A percentile compares a stretch with the other conserved stretches of the same genome.
phyloP scores from a whole-genome alignment of 2,329 filamentous ascomycete species.

The Microsporum ferrugineum region DNA sequence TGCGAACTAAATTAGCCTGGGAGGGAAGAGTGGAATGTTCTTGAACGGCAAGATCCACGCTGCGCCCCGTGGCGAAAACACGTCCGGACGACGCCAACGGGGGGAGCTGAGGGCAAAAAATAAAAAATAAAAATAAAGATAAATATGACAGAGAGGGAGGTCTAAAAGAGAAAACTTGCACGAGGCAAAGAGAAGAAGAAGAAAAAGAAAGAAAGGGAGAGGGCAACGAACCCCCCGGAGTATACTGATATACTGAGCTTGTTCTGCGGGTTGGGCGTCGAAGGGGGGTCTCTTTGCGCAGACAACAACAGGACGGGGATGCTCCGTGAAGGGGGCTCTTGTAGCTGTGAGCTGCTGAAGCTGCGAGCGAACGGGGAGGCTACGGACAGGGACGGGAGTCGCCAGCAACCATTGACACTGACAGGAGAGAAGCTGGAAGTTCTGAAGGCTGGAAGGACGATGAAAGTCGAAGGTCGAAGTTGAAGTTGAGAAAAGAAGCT shows the following conservation, averaged over 20 bases:
- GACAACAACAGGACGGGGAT: too few relatives aligned
- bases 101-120: background rate
- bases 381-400: background rate
- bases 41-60: background rate
- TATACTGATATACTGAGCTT: too few relatives aligned
- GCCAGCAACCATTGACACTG: background rate
- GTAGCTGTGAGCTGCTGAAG: too few relatives aligned
- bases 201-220: too few relatives aligned
- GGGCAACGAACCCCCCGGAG: too few relatives aligned
- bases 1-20: background rate
- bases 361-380: background rate
- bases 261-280: too few relatives aligned
- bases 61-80: background rate
- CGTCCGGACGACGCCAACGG: background rate
- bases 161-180: background rate
- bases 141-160: background rate
- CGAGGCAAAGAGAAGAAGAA: background rate
- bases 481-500: background rate
- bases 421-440: background rate
- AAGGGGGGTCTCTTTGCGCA: too few relatives aligned
- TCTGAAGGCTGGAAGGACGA: background rate
- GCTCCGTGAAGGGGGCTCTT: too few relatives aligned
- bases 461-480: background rate
- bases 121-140: background rate
- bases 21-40: background rate